Percentiles rank a stretch among this genome's conserved stretches.
These are phyloP conservation scores for Hypocrella siamensis DNA, from an alignment of 2,329 filamentous ascomycete species.

Conservation along the genomic window DNA sequence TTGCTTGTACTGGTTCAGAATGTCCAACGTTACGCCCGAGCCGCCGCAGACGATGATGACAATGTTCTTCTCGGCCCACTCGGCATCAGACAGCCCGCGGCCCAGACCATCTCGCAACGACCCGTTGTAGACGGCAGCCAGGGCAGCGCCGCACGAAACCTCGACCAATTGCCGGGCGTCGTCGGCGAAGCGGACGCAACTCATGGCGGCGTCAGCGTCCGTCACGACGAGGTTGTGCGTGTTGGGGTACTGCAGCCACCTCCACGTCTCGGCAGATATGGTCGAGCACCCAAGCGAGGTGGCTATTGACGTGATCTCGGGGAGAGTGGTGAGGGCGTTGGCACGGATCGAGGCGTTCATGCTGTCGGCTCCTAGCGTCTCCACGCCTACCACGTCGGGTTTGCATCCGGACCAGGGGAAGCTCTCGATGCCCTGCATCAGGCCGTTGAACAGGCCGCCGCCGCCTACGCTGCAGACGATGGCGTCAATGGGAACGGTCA, in stretches of 20 bases:
- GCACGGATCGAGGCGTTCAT: constrained; percentile 46
- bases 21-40: constrained; percentile 46
- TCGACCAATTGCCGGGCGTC: constrained; percentile 74
- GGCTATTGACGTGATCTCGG: constrained; percentile 60
- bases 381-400: constrained; percentile 51
- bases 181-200: constrained; percentile 61
- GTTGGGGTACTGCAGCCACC: constrained; percentile 36
- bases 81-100: constrained; percentile 30
- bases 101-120: constrained; percentile 46
- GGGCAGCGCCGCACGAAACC: constrained; percentile 66
- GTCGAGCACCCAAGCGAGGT: constrained; percentile 57
- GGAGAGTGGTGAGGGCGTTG: constrained; percentile 43
- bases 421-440: constrained; percentile 52
- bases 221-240: constrained; percentile 20
- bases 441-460: constrained; percentile 62
- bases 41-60: constrained; percentile 80
- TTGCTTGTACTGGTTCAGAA: constrained; percentile 42
- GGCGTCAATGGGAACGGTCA: constrained; percentile 40
- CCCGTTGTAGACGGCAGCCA: constrained; percentile 53
- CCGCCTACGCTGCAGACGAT: constrained; percentile 70
- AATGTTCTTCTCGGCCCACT: constrained; percentile 53
- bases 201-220: constrained; percentile 59
- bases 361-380: constrained; percentile 60
- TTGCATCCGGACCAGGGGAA: constrained; percentile 15
- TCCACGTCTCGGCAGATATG: constrained; percentile 54